Percentiles rank a stretch among this genome's conserved stretches.
Conservation (phyloP, 768 basidiomycete species). For the Daedaleopsis sinensis region DNA sequence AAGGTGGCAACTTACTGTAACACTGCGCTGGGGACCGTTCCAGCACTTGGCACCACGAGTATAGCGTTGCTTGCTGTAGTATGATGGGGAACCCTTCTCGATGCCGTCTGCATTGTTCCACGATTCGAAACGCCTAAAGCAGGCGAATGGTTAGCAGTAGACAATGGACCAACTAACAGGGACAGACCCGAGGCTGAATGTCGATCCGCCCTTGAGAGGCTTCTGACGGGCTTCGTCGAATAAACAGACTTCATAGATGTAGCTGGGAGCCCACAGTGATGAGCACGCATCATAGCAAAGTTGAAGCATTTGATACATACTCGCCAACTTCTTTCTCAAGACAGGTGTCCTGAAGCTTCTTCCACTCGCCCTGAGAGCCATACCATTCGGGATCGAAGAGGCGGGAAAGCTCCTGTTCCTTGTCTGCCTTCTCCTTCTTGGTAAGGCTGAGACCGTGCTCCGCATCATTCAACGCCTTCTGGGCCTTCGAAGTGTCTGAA, state of each 20-base stretch:
- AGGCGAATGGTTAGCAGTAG: not conserved
- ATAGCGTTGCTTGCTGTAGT: conserved; percentile 84
- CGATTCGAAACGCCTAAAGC: conserved; percentile 65
- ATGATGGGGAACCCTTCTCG: conserved; percentile 64
- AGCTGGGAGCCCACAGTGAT: conserved; percentile 47
- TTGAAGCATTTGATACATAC: conserved; percentile 50
- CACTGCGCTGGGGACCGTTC: conserved; percentile 93
- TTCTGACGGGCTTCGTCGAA: conserved; percentile 90
- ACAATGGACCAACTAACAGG: conserved; percentile 10
- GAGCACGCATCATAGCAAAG: not conserved
- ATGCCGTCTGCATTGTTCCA: conserved; percentile 74
- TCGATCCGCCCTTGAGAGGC: conserved; percentile 75
- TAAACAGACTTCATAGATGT: conserved; percentile 92
- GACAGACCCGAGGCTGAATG: conserved; percentile 86
- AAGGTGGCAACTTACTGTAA: conserved; percentile 51
- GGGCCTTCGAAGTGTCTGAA: conserved; percentile 62
- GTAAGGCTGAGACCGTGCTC: conserved; percentile 59
- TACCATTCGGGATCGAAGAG: conserved; percentile 70
- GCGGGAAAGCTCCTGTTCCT: conserved; percentile 60
- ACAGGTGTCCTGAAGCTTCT: conserved; percentile 86
- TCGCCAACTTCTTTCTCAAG: conserved; percentile 86
- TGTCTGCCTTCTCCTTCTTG: conserved; percentile 54
- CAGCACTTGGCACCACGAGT: conserved; percentile 87
- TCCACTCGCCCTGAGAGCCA: conserved; percentile 90
- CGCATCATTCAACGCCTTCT: conserved; percentile 62